Base-by-base conservation (phyloP, 345 rosid species). In the Sisymbrium irio region DNA sequence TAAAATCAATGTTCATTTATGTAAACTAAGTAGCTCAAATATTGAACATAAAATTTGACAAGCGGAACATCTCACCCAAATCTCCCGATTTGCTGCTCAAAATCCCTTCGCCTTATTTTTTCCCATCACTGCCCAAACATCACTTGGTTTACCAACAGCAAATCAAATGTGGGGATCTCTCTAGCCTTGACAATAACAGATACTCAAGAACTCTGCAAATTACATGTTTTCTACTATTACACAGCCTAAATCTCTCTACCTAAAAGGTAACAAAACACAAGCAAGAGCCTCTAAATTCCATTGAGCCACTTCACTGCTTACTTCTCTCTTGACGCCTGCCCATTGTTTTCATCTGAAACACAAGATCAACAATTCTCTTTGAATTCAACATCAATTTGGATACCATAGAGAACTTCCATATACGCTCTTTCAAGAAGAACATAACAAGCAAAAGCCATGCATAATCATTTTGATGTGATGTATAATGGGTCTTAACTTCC, bases 241-340 rank as follows among this genome's bases (percentile, higher is more conserved):
- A 73, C 51, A 73, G 33, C 41, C 72, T 65, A 73, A 45, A 64
- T 55, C 59, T 44, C 65, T 65, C 77, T 56, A 73, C 56, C 65
- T 55, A 44, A 55, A 41, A 1, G 22, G 37, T 61, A 19, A 72
- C 44, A 51, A 42, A 68, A 47, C 66, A 45, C 32, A 25, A 73
- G 57, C 28, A 64, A 17, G 42, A 36, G 46, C 57, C 68, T 72
- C 18, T 3, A 49, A 5, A 10, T 46, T 47, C n/a, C 69, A 18
- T n/a, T 5, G 36, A 49, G 32, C 44, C 54, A 51, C 71, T 73
- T 73, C 65, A 11, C 15, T 11, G 28, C 54, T 54, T 63, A 64
- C 39, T 53, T 63, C 64, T 63, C 65, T 63, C 56, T 72, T 72
- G 20, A 64, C 32, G 63, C 19, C 27, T 63, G 46, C 64, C 42